Base-by-base conservation (phyloP, 805 yeast species). In the Phaffomyces thermotolerans region DNA sequence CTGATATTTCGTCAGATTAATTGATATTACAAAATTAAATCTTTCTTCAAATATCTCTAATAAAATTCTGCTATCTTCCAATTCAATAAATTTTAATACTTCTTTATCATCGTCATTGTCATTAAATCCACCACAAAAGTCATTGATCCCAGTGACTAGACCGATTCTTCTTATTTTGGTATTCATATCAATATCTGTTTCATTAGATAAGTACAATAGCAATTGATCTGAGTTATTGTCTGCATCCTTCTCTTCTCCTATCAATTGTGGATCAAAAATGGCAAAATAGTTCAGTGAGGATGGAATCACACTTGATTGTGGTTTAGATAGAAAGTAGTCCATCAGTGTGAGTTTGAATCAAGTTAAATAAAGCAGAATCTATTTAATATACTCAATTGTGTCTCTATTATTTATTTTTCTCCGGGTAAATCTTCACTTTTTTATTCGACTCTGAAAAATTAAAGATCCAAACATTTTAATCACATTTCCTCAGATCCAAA, bases 91-190 rank as follows among this genome's bases (percentile, higher is more conserved):
- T 8, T 46, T 43, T 34, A 56, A 18, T 9, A 6, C 10, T 29
- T 32, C 29, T 4, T 24, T 20, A 10, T 20, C 30, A 18, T 29
- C 29, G 4, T 20, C 5, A 40, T 47, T 36, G 7, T 37, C 27
- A 15, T 40, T 36, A 36, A 40, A 47, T 10, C 44, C 53, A 17
- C 33, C 18, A 8, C 42, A 45, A 13, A 51, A 52, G 10, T 48
- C 51, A 27, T 40, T 35, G 32, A 54, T 45, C 1, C 74, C 77
- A 41, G 71, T 71, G 4, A 72, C 59, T 27, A 72, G 52, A 2
- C 78, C 76, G 17, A 72, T 59, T 20, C 60, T 62, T 24, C 68
- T 51, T 31, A 70, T 50, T 47, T 67, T 63, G 7, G 58, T 64
- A 47, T 69, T 63, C 12, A 57, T 32, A 22, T 46, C 48, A 12